Conservation (phyloP, 2,329 filamentous ascomycete genomes). For the Hawksworthiomyces lignivorus region DNA sequence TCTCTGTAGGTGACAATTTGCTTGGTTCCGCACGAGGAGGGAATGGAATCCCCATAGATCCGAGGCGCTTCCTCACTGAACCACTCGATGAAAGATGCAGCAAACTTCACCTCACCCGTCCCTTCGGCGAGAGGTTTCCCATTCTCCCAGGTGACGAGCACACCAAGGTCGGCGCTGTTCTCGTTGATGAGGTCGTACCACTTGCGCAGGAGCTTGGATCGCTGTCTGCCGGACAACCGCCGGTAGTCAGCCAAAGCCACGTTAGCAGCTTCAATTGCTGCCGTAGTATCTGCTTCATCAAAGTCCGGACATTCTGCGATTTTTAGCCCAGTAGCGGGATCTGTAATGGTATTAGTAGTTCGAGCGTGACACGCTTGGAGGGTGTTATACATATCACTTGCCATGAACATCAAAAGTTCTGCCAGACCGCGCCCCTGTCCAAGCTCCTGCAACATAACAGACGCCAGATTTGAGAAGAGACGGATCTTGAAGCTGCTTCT, state of each 20-base stretch:
- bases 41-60: slow-evolving; percentile 68
- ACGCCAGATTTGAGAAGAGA: too few relatives aligned
- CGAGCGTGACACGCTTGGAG: too few relatives aligned
- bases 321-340: too few relatives aligned
- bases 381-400: too few relatives aligned
- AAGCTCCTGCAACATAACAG: too few relatives aligned
- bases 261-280: slow-evolving; percentile 75
- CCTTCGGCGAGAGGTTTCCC: slow-evolving; percentile 75
- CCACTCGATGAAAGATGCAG: slow-evolving; percentile 71
- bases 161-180: slow-evolving; percentile 72
- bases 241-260: slow-evolving; percentile 66
- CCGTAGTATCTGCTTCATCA: slow-evolving; percentile 65
- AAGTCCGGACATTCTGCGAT: slow-evolving; percentile 79
- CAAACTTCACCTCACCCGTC: slow-evolving; percentile 62
- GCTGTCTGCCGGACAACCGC: slow-evolving; percentile 63
- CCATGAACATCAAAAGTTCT: too few relatives aligned
- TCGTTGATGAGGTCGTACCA: slow-evolving; percentile 77
- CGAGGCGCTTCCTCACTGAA: slow-evolving; percentile 71
- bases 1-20: slow-evolving; percentile 75
- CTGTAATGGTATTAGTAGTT: too few relatives aligned
- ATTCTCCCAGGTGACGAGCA: slow-evolving; percentile 81
- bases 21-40: slow-evolving; percentile 60
- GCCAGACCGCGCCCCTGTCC: too few relatives aligned
- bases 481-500: too few relatives aligned
- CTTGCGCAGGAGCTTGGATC: slow-evolving; percentile 63